Conservation (phyloP, 2,329 filamentous ascomycete genomes). For the Botryosphaeria agaves region DNA sequence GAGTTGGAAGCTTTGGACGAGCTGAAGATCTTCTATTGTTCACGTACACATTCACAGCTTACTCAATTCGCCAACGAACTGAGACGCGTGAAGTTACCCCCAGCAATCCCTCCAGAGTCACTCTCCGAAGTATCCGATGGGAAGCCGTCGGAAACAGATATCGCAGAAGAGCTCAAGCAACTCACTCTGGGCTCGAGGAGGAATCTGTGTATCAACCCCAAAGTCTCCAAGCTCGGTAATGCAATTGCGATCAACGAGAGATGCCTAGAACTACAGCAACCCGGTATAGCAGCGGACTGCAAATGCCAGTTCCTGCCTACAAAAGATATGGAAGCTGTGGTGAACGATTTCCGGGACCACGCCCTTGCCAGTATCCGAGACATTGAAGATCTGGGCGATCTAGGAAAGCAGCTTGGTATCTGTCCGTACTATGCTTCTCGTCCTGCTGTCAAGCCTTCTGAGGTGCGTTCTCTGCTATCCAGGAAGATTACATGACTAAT, state of each 20-base stretch:
- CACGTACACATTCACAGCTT: slow-evolving; percentile 80
- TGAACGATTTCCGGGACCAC: slow-evolving; percentile 71
- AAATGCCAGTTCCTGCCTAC: slow-evolving; percentile 63
- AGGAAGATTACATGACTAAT: neutral
- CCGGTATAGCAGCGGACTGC: slow-evolving; percentile 40
- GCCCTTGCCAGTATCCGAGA: slow-evolving; percentile 73
- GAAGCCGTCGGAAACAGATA: slow-evolving; percentile 7
- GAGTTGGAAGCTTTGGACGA: slow-evolving; percentile 42
- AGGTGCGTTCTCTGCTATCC: slow-evolving; percentile 27
- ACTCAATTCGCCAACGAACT: slow-evolving; percentile 77
- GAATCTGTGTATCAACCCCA: slow-evolving; percentile 75
- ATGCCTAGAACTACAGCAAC: slow-evolving; percentile 77
- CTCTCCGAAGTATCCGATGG: slow-evolving; percentile 2
- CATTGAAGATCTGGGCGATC: slow-evolving; percentile 71
- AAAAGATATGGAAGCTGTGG: slow-evolving; percentile 54
- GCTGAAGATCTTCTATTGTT: slow-evolving; percentile 81
- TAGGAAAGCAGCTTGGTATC: slow-evolving; percentile 64
- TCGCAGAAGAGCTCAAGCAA: slow-evolving; percentile 54
- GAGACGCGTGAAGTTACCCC: slow-evolving; percentile 57
- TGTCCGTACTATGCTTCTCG: slow-evolving; percentile 97
- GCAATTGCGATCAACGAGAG: slow-evolving; percentile 81
- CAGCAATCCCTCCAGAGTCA: slow-evolving; percentile 27
- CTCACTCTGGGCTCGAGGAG: slow-evolving; percentile 74
- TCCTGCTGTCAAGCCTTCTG: slow-evolving; percentile 61
- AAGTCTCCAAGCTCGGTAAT: slow-evolving; percentile 51